A percentile compares a stretch with the other conserved stretches of the same genome.
Evolutionary conservation across 169 alveolate genomes (phyloP).

Genomic region (Cryptosporidium ubiquitum): DNA sequence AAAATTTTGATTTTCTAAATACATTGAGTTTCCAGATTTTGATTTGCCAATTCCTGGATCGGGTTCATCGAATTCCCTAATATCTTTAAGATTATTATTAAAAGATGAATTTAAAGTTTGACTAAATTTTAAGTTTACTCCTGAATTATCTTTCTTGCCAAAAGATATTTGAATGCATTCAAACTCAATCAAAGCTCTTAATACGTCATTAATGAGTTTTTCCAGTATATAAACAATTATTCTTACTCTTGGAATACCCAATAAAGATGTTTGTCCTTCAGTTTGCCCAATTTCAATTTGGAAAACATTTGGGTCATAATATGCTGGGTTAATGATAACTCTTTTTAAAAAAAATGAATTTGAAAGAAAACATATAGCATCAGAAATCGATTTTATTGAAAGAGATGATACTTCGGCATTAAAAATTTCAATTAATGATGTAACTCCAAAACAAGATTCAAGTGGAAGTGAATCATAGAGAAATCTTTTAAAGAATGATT

Average conservation of each 20-base stretch:
- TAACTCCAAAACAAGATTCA: conserved; percentile 92
- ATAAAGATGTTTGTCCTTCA: conserved; percentile 35
- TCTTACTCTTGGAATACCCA: conserved; percentile 36
- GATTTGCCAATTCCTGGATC: conserved; percentile 40
- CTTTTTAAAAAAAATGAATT: conserved; percentile 88
- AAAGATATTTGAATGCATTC: conserved; percentile 73
- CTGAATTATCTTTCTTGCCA: not conserved
- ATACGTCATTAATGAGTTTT: conserved; percentile 49
- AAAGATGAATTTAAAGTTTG: conserved; percentile 3
- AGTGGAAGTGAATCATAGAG: conserved; percentile 99
- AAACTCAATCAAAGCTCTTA: conserved; percentile 51
- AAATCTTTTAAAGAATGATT: conserved; percentile 96
- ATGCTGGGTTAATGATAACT: conserved; percentile 81
- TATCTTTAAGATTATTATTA: conserved; percentile 50
- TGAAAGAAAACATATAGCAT: conserved; percentile 85
- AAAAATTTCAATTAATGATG: conserved; percentile 92
- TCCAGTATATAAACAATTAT: conserved; percentile 74
- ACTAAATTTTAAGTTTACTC: not conserved
- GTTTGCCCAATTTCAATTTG: conserved; percentile 56
- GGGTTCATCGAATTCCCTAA: conserved; percentile 56
- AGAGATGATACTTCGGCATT: conserved; percentile 98
- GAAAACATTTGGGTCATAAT: conserved; percentile 78
- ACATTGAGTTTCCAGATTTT: conserved; percentile 17
- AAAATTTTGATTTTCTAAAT: not conserved
- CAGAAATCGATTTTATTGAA: conserved; percentile 85